These are phyloP conservation scores for Mortierella sp. DNA, from an alignment of 371 early-diverging fungal genomes.

Conservation along the genomic window DNA sequence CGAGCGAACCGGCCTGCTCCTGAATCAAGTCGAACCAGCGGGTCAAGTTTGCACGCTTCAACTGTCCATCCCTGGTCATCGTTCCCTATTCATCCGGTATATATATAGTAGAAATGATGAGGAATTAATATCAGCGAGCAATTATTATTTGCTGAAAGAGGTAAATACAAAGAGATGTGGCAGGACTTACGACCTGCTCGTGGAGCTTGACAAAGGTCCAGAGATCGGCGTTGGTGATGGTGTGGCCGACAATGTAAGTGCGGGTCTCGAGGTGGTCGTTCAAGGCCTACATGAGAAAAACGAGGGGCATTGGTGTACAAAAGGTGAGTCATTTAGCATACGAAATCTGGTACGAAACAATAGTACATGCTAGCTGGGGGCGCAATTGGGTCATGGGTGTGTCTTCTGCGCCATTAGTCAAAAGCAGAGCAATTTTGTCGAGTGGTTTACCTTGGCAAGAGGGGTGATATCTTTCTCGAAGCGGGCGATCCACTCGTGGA, in stretches of 20 bases:
- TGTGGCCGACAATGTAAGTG: constrained; percentile 77
- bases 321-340: background rate
- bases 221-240: constrained; percentile 78
- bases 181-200: constrained; percentile 68
- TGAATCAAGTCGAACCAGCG: constrained; percentile 88
- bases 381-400: too few relatives aligned
- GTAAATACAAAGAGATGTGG: constrained; percentile 3
- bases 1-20: constrained; percentile 65
- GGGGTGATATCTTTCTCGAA: constrained; percentile 42
- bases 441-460: constrained; percentile 42
- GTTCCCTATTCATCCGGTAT: constrained; percentile 43
- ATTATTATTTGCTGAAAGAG: background rate
- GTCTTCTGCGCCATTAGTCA: too few relatives aligned
- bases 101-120: background rate
- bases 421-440: too few relatives aligned
- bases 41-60: constrained; percentile 66
- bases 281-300: too few relatives aligned
- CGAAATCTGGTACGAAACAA: too few relatives aligned
- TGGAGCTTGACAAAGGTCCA: constrained; percentile 78
- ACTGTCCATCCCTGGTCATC: constrained; percentile 59
- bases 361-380: too few relatives aligned
- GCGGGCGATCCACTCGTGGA: constrained; percentile 49
- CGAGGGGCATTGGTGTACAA: too few relatives aligned
- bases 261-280: constrained; percentile 73
- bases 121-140: background rate